Evolutionary conservation across 1,284 basidiomycete species (phyloP), one percentile per base, ranked within the genome.

Genomic region (Heterobasidion annosum): DNA sequence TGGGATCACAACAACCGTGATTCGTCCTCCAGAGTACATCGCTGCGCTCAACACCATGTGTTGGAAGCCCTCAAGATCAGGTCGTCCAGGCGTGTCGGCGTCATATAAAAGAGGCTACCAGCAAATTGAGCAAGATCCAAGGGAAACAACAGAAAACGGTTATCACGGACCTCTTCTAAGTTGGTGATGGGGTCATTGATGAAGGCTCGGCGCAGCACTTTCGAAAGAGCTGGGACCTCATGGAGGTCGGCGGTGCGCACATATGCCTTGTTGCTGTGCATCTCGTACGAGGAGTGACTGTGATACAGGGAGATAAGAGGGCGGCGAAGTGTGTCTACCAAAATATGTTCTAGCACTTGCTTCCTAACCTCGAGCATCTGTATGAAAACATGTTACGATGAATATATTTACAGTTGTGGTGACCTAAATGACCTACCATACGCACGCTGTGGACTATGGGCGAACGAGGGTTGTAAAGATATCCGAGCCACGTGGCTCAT

Each of bases 381-480:
- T 25, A 25, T 25, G 3, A 25, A 25, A 25, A 2, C 25, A 2
- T 4, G 25, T 25, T 25, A 4, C 2, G 25, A 25, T 25, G 3
- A 4, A 25, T 2, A 25, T 25, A 4, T 25, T 25, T 2, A 25
- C 4, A 25, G 25, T 3, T 25, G 25, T 25, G 25, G 25, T 25
- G 25, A 25, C 25, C 25, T 2, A 25, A 25, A 4, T 25, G 25
- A 25, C 25, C 25, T 25, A 25, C 4, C 25, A 25, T 25, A 25
- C 25, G 25, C 25, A 25, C 3, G 25, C 25, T 25, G 25, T 25
- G 25, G 25, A 4, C 2, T 25, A 25, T 25, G 25, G 25, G 25
- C 4, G 25, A 25, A 25, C 25, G 25, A 25, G 25, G 4, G 25
- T 25, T 25, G 25, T 25, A 64, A 70, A 33, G 86, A 89, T 65